Evolutionary conservation across 208 protist genomes (phyloP).

Genomic region (Angomonas deanei): DNA sequence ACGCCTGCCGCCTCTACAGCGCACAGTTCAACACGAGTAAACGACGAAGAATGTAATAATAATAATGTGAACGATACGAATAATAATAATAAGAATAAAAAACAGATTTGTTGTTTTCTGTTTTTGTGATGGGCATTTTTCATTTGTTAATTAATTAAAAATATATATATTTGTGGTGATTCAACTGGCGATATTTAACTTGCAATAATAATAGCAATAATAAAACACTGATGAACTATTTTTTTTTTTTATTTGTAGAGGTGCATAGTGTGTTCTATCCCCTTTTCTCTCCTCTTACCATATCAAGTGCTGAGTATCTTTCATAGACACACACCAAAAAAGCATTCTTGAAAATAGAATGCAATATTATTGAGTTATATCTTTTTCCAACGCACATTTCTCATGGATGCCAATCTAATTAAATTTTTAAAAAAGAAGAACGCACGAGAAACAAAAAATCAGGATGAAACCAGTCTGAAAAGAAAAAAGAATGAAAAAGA

Average conservation of each 20-base stretch:
- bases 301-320: too few species aligned
- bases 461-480: too few species aligned
- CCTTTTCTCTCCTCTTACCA: neutral
- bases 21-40: slow-evolving; percentile 12
- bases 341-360: too few species aligned
- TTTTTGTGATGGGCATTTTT: slow-evolving; percentile 1
- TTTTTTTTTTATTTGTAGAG: neutral
- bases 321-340: too few species aligned
- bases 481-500: too few species aligned
- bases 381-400: too few species aligned
- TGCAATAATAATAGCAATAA: neutral
- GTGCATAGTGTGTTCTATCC: neutral
- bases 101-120: neutral
- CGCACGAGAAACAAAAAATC: too few species aligned
- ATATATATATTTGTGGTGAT: neutral
- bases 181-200: neutral
- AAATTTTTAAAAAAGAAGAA: too few species aligned
- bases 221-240: neutral
- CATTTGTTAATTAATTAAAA: neutral
- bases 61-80: neutral
- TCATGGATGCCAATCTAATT: too few species aligned
- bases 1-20: slow-evolving; percentile 39
- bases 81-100: neutral
- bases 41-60: neutral
- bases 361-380: too few species aligned